A percentile compares a stretch with the other conserved stretches of the same genome.
These are phyloP conservation scores for Tirmania nivea DNA, from an alignment of 495 filamentous ascomycete genomes.

Conservation along the genomic window DNA sequence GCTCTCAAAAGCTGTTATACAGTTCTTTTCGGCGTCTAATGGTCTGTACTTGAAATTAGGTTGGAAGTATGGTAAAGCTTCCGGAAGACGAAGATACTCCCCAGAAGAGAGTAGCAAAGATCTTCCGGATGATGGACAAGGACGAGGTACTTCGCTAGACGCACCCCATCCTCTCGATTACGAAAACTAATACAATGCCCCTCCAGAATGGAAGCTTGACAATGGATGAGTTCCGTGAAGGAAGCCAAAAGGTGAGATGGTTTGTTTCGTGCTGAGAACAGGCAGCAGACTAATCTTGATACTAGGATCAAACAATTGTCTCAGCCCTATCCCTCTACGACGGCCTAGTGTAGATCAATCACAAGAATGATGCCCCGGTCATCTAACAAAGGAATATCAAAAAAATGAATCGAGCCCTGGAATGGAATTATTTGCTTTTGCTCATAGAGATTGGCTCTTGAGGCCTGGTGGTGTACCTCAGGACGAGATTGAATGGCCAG, in stretches of 20 bases:
- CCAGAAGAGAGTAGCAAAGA: constrained; percentile 93
- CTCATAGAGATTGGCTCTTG: too few species aligned
- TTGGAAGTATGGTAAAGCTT: constrained; percentile 96
- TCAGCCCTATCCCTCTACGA: constrained; percentile 92
- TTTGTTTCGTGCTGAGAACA: background rate
- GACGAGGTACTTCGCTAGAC: constrained; percentile 50
- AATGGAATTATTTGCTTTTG: too few species aligned
- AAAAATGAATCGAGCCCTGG: too few species aligned
- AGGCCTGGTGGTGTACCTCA: too few species aligned
- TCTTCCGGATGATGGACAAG: constrained; percentile 99
- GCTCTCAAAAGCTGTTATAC: constrained; percentile 5
- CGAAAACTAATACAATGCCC: background rate
- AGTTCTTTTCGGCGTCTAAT: too few species aligned
- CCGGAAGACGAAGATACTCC: constrained; percentile 97
- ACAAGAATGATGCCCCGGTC: constrained; percentile 1
- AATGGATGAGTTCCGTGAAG: constrained; percentile 95
- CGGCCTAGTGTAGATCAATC: constrained; percentile 50
- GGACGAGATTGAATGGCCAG: too few species aligned
- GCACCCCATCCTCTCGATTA: background rate
- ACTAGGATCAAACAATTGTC: constrained; percentile 81
- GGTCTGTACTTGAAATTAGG: constrained; percentile 27
- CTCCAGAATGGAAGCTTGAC: constrained; percentile 18
- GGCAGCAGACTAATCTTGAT: background rate
- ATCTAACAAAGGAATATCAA: background rate
- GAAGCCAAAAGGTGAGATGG: constrained; percentile 47